These are phyloP conservation scores for Porcisia deanei DNA, from an alignment of 208 protist species.

Conservation along the genomic window DNA sequence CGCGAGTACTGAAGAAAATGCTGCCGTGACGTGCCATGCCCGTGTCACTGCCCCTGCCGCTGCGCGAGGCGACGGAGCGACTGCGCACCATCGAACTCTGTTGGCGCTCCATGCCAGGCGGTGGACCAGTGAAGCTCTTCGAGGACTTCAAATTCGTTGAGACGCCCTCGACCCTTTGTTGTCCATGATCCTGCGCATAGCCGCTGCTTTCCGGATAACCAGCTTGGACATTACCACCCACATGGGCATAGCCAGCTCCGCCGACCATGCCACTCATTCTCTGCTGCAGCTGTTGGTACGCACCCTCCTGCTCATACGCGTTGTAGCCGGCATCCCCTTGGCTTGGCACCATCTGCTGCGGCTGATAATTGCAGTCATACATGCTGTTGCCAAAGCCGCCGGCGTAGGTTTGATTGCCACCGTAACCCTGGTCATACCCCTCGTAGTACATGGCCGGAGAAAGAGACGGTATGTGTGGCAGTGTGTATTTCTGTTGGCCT, in stretches of 20 bases:
- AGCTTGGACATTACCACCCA: not conserved
- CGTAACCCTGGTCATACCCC: constrained; percentile 23
- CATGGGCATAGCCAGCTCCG: not conserved
- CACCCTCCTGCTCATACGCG: constrained; percentile 12
- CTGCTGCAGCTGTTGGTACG: constrained; percentile 15
- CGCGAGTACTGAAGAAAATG: constrained; percentile 40
- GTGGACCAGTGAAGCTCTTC: constrained; percentile 46
- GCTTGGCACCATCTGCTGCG: constrained; percentile 18
- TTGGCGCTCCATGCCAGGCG: constrained; percentile 28
- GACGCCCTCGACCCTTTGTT: not conserved
- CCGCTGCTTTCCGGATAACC: constrained; percentile 3
- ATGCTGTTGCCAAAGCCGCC: not conserved
- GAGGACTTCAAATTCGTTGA: constrained; percentile 22
- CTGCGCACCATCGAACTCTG: constrained; percentile 27
- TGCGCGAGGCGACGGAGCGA: constrained; percentile 26
- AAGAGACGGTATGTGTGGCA: not conserved
- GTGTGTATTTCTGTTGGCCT: not conserved
- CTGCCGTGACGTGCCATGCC: constrained; percentile 52
- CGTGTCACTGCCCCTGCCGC: constrained; percentile 24
- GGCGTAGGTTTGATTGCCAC: constrained; percentile 15
- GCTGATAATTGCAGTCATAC: constrained; percentile 19
- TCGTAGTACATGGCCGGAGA: constrained; percentile 24
- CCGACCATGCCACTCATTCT: constrained; percentile 12
- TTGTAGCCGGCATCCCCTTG: constrained; percentile 15
- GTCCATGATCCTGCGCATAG: constrained; percentile 7